Evolutionary conservation across 768 basidiomycete genomes (phyloP).

Genomic region (Trametopsis cervina): DNA sequence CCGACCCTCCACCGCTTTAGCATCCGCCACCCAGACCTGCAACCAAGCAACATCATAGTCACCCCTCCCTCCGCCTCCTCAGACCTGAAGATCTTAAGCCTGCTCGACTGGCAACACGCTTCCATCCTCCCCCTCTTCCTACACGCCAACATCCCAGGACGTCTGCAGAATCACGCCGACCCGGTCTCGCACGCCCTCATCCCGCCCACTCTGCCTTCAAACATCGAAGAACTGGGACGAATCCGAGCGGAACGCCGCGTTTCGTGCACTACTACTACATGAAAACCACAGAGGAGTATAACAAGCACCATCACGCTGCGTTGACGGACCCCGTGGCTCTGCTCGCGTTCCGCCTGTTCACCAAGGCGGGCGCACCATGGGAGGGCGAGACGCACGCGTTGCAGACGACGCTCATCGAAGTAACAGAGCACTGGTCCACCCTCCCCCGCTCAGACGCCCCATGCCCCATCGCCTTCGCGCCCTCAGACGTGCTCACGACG

Average conservation of each 20-base stretch:
- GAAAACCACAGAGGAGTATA: constrained; percentile 16
- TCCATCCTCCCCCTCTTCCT: constrained; percentile 21
- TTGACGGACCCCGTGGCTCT: constrained; percentile 11
- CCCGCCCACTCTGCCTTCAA: constrained; percentile 17
- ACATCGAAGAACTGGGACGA: constrained; percentile 15
- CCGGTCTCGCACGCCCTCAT: constrained; percentile 14
- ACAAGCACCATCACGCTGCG: constrained; percentile 16
- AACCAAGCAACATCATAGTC: constrained; percentile 30
- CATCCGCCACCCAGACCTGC: constrained; percentile 38
- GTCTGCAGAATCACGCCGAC: constrained; percentile 19
- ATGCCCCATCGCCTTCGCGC: constrained; percentile 20
- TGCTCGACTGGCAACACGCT: constrained; percentile 24
- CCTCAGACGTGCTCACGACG: constrained; percentile 17
- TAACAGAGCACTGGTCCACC: constrained; percentile 16
- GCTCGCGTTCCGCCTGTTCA: constrained; percentile 16
- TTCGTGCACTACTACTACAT: constrained; percentile 22
- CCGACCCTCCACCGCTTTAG: constrained; percentile 33
- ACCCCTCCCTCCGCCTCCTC: constrained; percentile 16
- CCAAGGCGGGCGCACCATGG: constrained; percentile 18
- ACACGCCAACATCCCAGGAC: constrained; percentile 17
- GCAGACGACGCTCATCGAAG: constrained; percentile 19
- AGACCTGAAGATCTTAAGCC: constrained; percentile 14
- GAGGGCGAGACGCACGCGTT: constrained; percentile 20
- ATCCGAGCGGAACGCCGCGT: constrained; percentile 14
- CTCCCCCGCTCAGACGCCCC: constrained; percentile 15